Evolutionary conservation across 2,329 filamentous ascomycete species (phyloP), one percentile per base, ranked within the genome.

Genomic region (Aaosphaeria arxii): DNA sequence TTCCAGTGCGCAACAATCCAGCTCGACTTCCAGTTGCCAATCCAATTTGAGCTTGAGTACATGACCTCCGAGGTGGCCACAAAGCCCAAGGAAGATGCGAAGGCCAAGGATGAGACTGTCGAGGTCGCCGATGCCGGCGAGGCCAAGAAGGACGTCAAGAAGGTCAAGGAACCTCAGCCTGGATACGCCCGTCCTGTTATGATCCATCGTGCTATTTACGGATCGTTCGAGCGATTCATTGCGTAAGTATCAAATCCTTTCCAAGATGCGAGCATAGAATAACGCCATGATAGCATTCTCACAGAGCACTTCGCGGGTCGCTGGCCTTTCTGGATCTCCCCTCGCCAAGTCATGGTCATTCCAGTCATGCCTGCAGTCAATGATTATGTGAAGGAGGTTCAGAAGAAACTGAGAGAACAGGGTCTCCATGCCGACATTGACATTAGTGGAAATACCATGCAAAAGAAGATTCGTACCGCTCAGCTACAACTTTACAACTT

Each of bases 1-100:
- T 88, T 85, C 76, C 88, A 95, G 72, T 95, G 89, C 64, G 90
- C 92, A 59, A 97, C 92, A 9, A 95, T 97, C 58, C 92, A 97
- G 74, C 83, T 95, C 46, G 90, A 95, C 69, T 95, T 95, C 76
- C 88, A 96, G 66, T 81, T 89, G 17, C 87, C 87, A 1, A 78
- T 87, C 61, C 91, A 91, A 71, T 96, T 96, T 74, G 88, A 89
- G 64, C 82, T 96, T 38, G 87, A 91, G 70, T 95, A 91, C 69
- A 85, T 89, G 75, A 90, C 87, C 7, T 84, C 86, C 36, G 87
- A 91, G 64, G 70, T 74, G 48, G 76, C 77, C 54, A 53, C 42
- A 57, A 72, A 56, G 55, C 58, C 44, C 59, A 70, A 66, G 56
- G 69, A 68, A 70, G 28, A 49, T 5, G 46, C 50, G 6, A 24